A percentile compares a stretch with the other conserved stretches of the same genome.
These are phyloP conservation scores for Oryza meridionalis DNA, from an alignment of 176 grass and related monocot species.

Conservation along the genomic window DNA sequence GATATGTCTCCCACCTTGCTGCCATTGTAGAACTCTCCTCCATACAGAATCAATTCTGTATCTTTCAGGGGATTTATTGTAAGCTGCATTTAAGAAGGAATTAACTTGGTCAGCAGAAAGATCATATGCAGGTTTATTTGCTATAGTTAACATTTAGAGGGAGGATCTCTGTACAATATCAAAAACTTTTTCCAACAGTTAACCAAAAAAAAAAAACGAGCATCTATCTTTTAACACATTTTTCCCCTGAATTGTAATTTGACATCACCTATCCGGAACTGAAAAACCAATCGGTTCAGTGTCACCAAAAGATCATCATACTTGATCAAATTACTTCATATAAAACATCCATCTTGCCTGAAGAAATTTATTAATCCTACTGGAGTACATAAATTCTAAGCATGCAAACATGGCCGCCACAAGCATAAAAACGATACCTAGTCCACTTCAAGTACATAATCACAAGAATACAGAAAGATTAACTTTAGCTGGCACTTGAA, in stretches of 20 bases:
- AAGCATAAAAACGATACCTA: not conserved
- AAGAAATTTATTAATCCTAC: not conserved
- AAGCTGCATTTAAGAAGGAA: slow-evolving; percentile 54
- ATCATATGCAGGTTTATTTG: not conserved
- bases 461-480: not conserved
- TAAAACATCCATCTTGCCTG: not conserved
- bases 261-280: not conserved
- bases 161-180: not conserved
- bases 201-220: not conserved
- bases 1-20: slow-evolving; percentile 63
- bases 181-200: not conserved
- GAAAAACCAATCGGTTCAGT: not conserved
- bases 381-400: not conserved
- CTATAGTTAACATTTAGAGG: not conserved
- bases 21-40: slow-evolving; percentile 97
- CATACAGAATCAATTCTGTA: slow-evolving; percentile 84
- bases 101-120: not conserved
- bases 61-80: slow-evolving; percentile 85
- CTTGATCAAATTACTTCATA: not conserved
- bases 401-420: not conserved
- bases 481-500: not conserved
- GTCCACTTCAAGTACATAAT: slow-evolving; percentile 19
- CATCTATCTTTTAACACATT: slow-evolving; percentile 2
- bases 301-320: not conserved
- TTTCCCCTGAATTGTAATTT: not conserved